Evolutionary conservation across 805 yeast species (phyloP), one percentile per base, ranked within the genome.

Genomic region (Wickerhamomyces silvicola): DNA sequence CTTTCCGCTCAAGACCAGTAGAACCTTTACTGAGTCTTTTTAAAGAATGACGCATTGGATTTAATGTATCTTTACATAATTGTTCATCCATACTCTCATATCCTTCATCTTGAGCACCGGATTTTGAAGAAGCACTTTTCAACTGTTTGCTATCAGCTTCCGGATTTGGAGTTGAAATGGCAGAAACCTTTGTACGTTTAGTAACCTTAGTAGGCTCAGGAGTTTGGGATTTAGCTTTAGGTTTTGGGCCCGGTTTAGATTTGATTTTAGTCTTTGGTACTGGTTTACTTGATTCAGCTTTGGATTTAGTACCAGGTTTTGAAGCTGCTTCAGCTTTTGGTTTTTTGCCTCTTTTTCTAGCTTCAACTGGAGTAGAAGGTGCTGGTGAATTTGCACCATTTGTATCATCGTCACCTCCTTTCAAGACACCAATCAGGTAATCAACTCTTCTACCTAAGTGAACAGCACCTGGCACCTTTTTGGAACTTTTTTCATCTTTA

Each of bases 401-500:
- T 9, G 46, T 42, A n/a, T 42, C 50, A 10, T 62, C 68, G 7
- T 61, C 69, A 17, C 70, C 79, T 13, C 78, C 95, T 39, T 70
- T 69, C 44, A 90, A 59, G 9, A 85, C 77, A 3, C 74, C 59
- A 18, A 90, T 70, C 48, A 92, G 66, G 48, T 88, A 90, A 54
- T 94, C 98, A 2, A 85, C 78, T 53, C 99, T 75, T 58, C 99
- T 76, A 9, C 84, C 85, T 31, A 92, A 64, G 59, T 92, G 99
- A 12, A 92, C 92, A 4, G 96, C 72, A 7, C 94, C 92, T 1
- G 98, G 97, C 4, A 81, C 82, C 49, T 77, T 81, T 42, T 85
- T 82, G 19, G 64, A 46, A 28, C 26, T n/a, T 30, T 18, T 22
- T 12, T 12, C 27, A 9, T 24, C 17, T 24, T 12, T 24, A 12